These are phyloP conservation scores for Colletotrichum phormii DNA, from an alignment of 2,329 filamentous ascomycete species.

Conservation along the genomic window DNA sequence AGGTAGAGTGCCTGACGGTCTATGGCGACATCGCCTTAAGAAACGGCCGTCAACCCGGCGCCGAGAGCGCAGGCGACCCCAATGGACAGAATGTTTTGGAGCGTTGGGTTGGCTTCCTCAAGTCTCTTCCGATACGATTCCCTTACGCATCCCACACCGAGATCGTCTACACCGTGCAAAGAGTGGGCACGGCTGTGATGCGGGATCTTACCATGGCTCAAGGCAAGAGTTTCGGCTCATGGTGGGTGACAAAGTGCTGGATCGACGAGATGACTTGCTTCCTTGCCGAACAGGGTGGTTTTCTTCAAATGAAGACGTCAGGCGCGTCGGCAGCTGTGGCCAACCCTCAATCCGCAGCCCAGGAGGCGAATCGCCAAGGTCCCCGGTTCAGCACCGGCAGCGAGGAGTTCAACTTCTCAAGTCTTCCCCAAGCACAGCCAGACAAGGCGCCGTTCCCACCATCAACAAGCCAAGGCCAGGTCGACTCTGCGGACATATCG, in stretches of 20 bases:
- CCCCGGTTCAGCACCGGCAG: slow-evolving; percentile 58
- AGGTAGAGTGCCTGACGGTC: slow-evolving; percentile 70
- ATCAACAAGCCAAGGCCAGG: slow-evolving; percentile 56
- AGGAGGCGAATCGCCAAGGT: slow-evolving; percentile 49
- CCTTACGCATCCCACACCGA: slow-evolving; percentile 79
- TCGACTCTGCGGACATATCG: slow-evolving; percentile 55
- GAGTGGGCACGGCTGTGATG: slow-evolving; percentile 80
- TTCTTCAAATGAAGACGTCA: slow-evolving; percentile 72
- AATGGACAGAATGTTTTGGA: slow-evolving; percentile 77
- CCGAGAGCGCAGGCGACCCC: slow-evolving; percentile 50
- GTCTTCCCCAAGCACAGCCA: slow-evolving; percentile 60
- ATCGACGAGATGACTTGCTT: slow-evolving; percentile 95
- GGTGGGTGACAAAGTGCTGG: slow-evolving; percentile 97
- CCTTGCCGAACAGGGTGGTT: slow-evolving; percentile 89
- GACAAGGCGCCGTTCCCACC: slow-evolving; percentile 63
- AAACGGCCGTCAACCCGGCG: slow-evolving; percentile 55
- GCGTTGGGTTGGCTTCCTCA: slow-evolving; percentile 80
- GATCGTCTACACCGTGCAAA: slow-evolving; percentile 81
- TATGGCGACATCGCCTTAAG: slow-evolving; percentile 68
- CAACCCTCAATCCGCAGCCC: slow-evolving; percentile 49
- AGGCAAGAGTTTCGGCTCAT: slow-evolving; percentile 85
- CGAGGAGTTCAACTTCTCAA: slow-evolving; percentile 58
- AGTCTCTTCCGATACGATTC: slow-evolving; percentile 76
- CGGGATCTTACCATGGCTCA: slow-evolving; percentile 84
- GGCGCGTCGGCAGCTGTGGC: slow-evolving; percentile 44